Evolutionary conservation across 2,329 filamentous ascomycete genomes (phyloP).

Genomic region (Cordyceps pruinosa): DNA sequence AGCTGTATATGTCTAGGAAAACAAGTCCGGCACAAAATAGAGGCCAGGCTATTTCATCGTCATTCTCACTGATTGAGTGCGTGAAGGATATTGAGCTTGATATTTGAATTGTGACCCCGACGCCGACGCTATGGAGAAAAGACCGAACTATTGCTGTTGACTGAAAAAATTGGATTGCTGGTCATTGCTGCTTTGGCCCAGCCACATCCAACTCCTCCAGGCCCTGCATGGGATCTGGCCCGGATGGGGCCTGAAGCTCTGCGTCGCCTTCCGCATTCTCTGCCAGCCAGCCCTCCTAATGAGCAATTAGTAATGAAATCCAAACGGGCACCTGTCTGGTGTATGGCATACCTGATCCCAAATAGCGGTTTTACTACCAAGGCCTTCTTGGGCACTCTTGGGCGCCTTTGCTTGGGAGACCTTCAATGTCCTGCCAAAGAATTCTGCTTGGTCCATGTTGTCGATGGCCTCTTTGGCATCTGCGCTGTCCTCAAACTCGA

Average conservation of each 20-base stretch:
- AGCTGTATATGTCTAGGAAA: constrained; percentile 14
- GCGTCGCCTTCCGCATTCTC: constrained; percentile 84
- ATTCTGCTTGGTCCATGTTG: constrained; percentile 97
- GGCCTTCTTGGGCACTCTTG: constrained; percentile 77
- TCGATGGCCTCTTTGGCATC: constrained; percentile 95
- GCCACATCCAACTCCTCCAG: constrained; percentile 90
- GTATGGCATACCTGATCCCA: constrained; percentile 79
- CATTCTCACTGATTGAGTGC: neutral
- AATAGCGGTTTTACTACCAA: constrained; percentile 88
- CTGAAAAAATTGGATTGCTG: neutral
- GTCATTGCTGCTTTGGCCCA: constrained; percentile 72
- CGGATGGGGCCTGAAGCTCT: constrained; percentile 47
- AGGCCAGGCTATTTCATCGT: constrained; percentile 10
- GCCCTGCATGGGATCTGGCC: constrained; percentile 89
- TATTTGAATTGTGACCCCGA: constrained; percentile 23
- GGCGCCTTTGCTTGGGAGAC: constrained; percentile 88
- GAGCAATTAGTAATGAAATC: constrained; percentile 13
- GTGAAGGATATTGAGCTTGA: constrained; percentile 6
- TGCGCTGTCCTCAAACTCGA: constrained; percentile 80
- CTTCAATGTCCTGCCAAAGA: constrained; percentile 87
- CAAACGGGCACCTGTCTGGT: constrained; percentile 5
- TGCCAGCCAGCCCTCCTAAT: constrained; percentile 85
- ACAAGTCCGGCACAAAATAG: constrained; percentile 14
- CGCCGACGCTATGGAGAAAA: constrained; percentile 40
- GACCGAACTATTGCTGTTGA: neutral